Evolutionary conservation across 2,329 filamentous ascomycete species (phyloP).

Genomic region (Trichoderma brevicompactum): DNA sequence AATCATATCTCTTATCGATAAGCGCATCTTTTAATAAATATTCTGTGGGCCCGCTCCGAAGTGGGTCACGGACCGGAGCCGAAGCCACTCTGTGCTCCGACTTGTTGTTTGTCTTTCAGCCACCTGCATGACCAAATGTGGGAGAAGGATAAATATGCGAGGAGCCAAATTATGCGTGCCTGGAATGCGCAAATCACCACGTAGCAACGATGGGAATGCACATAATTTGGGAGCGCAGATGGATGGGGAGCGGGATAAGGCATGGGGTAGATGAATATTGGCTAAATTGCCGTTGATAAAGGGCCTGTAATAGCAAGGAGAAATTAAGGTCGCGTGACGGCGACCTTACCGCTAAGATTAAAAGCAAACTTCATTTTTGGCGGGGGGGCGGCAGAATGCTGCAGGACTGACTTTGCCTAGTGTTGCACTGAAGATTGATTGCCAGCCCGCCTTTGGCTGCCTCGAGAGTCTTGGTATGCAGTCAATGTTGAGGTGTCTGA

Average conservation of each 20-base stretch:
- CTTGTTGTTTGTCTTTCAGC: background rate
- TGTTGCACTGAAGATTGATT: background rate
- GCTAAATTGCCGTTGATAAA: conserved; percentile 22
- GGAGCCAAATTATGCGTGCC: background rate
- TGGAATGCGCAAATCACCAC: conserved; percentile 19
- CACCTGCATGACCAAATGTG: conserved; percentile 5
- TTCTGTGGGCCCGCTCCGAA: conserved; percentile 2
- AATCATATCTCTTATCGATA: conserved; percentile 28
- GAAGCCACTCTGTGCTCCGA: background rate
- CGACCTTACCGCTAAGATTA: background rate
- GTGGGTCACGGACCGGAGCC: conserved; percentile 26
- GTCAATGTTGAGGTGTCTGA: background rate
- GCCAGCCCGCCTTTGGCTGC: background rate
- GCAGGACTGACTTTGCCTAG: background rate
- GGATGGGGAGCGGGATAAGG: conserved; percentile 1
- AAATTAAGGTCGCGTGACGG: conserved; percentile 21
- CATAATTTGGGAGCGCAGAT: background rate
- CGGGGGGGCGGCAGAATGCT: conserved; percentile 9
- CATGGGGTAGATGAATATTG: conserved; percentile 12
- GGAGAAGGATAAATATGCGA: background rate
- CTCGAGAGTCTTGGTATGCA: background rate
- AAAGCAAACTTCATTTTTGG: background rate
- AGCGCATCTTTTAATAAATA: background rate
- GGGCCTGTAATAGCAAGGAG: conserved; percentile 5
- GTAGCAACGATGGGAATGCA: conserved; percentile 23